Conservation (phyloP, 2,329 filamentous ascomycete genomes). For the Penicillium occitanis region DNA sequence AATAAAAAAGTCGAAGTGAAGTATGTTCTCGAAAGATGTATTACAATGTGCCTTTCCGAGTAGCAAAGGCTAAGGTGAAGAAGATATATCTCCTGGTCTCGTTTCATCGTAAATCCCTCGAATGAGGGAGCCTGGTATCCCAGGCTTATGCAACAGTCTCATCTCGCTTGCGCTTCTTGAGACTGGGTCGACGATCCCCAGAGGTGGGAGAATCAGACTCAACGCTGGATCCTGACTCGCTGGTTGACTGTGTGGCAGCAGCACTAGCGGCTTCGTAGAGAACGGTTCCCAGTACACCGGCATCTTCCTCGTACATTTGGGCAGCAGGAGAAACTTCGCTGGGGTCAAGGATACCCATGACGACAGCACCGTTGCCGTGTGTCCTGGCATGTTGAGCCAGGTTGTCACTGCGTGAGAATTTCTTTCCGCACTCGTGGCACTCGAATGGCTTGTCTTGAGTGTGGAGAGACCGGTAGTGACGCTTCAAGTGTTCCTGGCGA, state of each 20-base stretch:
- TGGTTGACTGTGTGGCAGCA: conserved; percentile 60
- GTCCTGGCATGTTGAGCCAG: conserved; percentile 93
- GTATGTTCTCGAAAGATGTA: conserved; percentile 22
- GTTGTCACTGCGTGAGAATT: conserved; percentile 97
- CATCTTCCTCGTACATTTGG: conserved; percentile 57
- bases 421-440: conserved; percentile 97
- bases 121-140: neutral
- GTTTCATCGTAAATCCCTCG: conserved; percentile 36
- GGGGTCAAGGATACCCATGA: conserved; percentile 76
- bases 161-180: conserved; percentile 78
- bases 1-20: conserved; percentile 17
- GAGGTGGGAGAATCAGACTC: conserved; percentile 32
- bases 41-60: conserved; percentile 18
- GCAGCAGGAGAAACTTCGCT: conserved; percentile 54
- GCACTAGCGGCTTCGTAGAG: conserved; percentile 79
- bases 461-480: conserved; percentile 96
- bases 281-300: conserved; percentile 68
- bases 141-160: conserved; percentile 54
- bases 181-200: conserved; percentile 48
- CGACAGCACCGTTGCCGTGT: conserved; percentile 83
- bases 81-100: conserved; percentile 41
- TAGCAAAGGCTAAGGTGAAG: conserved; percentile 16
- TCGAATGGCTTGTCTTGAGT: conserved; percentile 98
- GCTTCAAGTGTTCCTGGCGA: conserved; percentile 96
- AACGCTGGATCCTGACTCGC: conserved; percentile 43